phyloP scores from a whole-genome alignment of 129 eudicot genomes.

The Artemisia tridentata region DNA sequence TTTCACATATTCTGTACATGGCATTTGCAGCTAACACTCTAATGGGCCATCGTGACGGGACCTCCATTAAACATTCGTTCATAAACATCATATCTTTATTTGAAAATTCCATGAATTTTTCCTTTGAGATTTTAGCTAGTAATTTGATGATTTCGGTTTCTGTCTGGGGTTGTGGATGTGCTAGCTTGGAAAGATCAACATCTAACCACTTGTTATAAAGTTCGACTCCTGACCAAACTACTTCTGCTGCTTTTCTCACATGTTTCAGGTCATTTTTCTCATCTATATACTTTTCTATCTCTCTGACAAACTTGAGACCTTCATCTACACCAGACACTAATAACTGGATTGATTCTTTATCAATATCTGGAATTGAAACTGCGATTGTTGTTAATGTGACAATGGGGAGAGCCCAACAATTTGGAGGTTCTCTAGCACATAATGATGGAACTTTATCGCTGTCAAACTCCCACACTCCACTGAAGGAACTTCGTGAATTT shows the following conservation, averaged over 20 bases:
- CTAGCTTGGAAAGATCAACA: constrained; percentile 50
- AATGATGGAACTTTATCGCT: constrained; percentile 45
- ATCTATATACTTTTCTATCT: constrained; percentile 44
- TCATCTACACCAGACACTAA: constrained; percentile 47
- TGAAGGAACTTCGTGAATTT: constrained; percentile 25
- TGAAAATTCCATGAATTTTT: constrained; percentile 38
- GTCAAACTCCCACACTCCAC: constrained; percentile 50
- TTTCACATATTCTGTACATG: constrained; percentile 64
- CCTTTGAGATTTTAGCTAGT: constrained; percentile 47
- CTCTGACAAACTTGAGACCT: constrained; percentile 47
- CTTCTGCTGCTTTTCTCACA: constrained; percentile 55
- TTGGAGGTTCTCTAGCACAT: constrained; percentile 47
- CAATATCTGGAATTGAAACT: constrained; percentile 42
- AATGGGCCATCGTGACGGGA: constrained; percentile 59
- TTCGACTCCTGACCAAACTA: constrained; percentile 72
- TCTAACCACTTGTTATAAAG: constrained; percentile 61
- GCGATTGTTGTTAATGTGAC: constrained; percentile 73
- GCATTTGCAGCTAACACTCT: constrained; percentile 62
- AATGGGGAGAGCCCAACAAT: constrained; percentile 83
- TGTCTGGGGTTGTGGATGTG: constrained; percentile 26
- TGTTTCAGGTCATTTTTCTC: constrained; percentile 33
- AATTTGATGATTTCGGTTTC: constrained; percentile 34
- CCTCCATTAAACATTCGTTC: constrained; percentile 40
- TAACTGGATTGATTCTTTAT: constrained; percentile 29
- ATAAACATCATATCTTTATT: constrained; percentile 21